These are phyloP conservation scores for Heliosperma pusillum DNA, from an alignment of 148 eudicot species.

Conservation along the genomic window DNA sequence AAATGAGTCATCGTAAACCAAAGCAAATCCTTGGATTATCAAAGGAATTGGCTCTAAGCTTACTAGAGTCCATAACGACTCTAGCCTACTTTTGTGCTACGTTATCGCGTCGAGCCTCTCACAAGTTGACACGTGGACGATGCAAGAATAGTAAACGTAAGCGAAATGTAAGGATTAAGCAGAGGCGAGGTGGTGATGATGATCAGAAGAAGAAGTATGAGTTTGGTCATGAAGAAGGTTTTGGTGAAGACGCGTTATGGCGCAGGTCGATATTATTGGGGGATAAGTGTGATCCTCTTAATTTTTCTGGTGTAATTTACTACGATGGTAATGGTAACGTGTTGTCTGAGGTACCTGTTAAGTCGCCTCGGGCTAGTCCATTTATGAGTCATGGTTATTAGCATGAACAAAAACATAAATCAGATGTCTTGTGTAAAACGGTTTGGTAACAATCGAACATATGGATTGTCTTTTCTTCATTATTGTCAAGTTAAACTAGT, in stretches of 20 bases:
- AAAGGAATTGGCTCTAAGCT: slow-evolving; percentile 26
- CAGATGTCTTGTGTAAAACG: background rate
- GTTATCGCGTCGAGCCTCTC: slow-evolving; percentile 32
- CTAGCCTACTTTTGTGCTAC: slow-evolving; percentile 35
- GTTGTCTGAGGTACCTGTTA: slow-evolving; percentile 35
- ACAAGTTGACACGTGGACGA: slow-evolving; percentile 27
- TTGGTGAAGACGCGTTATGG: slow-evolving; percentile 53
- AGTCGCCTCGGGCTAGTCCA: slow-evolving; percentile 49
- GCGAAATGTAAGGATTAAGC: background rate
- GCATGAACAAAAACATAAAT: too few species aligned
- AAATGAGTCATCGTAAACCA: slow-evolving; percentile 17
- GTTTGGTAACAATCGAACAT: background rate
- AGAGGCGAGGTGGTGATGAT: background rate
- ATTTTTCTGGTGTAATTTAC: slow-evolving; percentile 63
- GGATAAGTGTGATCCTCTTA: slow-evolving; percentile 61
- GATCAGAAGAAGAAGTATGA: background rate
- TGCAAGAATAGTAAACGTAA: slow-evolving; percentile 23
- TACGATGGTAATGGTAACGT: slow-evolving; percentile 48
- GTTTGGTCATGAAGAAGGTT: background rate
- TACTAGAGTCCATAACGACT: slow-evolving; percentile 35
- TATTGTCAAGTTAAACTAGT: too few species aligned
- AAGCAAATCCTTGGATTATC: slow-evolving; percentile 27
- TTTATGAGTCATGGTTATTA: slow-evolving; percentile 11
- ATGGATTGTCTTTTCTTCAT: too few species aligned
- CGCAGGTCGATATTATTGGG: slow-evolving; percentile 60